Evolutionary conservation across 1,284 basidiomycete species (phyloP).

Genomic region (Austropuccinia psidii): DNA sequence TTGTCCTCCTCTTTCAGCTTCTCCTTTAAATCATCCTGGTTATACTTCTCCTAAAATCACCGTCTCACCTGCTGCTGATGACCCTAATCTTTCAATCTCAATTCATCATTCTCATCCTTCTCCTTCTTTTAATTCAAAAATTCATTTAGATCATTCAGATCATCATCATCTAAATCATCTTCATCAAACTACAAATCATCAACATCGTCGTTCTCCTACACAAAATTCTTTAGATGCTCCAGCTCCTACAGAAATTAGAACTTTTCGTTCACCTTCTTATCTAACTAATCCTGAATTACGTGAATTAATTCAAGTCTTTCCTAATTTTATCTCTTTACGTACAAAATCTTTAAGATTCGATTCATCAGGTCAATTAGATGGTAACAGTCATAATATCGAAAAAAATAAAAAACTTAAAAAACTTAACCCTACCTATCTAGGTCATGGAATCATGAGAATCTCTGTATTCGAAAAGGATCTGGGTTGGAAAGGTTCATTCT

Average conservation of each 20-base stretch:
- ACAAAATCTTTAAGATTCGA: slow-evolving; percentile 1
- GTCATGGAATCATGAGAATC: slow-evolving; percentile 8
- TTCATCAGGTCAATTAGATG: background rate
- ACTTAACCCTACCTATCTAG: background rate
- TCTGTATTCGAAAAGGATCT: slow-evolving; percentile 21
- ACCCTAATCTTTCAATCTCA: background rate
- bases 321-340: slow-evolving; percentile 37
- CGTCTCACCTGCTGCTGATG: slow-evolving; percentile 11
- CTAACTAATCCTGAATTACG: slow-evolving; percentile 40
- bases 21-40: too few species aligned
- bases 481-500: slow-evolving; percentile 19
- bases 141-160: background rate
- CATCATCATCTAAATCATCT: background rate
- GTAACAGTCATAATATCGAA: background rate
- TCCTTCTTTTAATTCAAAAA: slow-evolving; percentile 37
- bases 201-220: slow-evolving; percentile 1
- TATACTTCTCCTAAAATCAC: background rate
- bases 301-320: slow-evolving; percentile 38
- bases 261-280: slow-evolving; percentile 39
- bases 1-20: background rate
- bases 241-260: slow-evolving; percentile 34
- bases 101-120: background rate
- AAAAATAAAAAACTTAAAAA: too few species aligned
- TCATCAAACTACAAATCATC: background rate
- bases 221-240: slow-evolving; percentile 5